Evolutionary conservation across 2,329 filamentous ascomycete species (phyloP), one percentile per base, ranked within the genome.

Genomic region (Alternaria postmessia): DNA sequence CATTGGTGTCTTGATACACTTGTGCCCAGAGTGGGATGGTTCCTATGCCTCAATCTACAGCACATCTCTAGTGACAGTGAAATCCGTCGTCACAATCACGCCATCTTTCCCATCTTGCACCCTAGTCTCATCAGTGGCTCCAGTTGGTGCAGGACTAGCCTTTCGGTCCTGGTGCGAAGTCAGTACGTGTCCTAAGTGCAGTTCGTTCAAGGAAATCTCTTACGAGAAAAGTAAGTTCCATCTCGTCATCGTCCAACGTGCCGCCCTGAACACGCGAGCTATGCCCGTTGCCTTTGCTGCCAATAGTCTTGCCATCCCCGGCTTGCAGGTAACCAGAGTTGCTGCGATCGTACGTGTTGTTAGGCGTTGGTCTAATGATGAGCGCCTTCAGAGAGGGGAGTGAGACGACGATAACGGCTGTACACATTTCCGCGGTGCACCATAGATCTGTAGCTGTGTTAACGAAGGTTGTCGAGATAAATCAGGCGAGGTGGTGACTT

Each of bases 381-480:
- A 71, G 61, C 38, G 51, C 22, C 42, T 71, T 71, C 7, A 71
- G 53, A 3, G 59, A 57, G 7, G 67, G 69, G 6, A 71, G 62
- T 4, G 66, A 71, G 30, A 65, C 69, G 36, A 71, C 67, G 22
- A 63, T 63, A 34, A 61, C 41, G 44, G 66, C 64, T 42, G 66
- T 70, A 44, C 66, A 65, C 62, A 70, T 66, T 46, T 71, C 68
- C 24, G 68, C 68, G 20, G 68, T 69, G 28, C 65, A 69, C 66
- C 66, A 69, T 7, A 64, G 49, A 42, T 69, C 69, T 71, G 34
- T 11, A 16, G n/a, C 30, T 12, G 51, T 56, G 34, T 61, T 43
- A 61, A 43, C 12, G 14, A 32, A 16, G 11, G 5, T 24, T 5
- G 6, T 9, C 11, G 9, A 28, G 9, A 16, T 20, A 14, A 14